Evolutionary conservation across 805 yeast species (phyloP), one percentile per base, ranked within the genome.

Genomic region (Sporopachydermia quercuum): DNA sequence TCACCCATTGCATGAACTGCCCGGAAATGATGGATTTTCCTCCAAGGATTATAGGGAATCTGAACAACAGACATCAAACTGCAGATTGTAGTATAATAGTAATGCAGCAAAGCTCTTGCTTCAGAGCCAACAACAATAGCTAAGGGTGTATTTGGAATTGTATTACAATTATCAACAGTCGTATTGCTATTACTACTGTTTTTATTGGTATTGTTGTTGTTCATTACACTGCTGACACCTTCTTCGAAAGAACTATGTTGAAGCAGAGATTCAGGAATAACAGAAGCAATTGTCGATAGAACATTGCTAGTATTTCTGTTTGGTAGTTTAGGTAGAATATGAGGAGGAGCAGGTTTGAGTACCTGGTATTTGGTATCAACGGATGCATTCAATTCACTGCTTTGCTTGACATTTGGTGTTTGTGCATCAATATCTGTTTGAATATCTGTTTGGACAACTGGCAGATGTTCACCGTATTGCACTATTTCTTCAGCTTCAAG

Each of bases 1-100:
- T 85, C 94, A 3, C 94, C 94, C 17, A 85, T 63, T 0, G 94
- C 94, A 63, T 72, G 66, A 19, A 81, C 57, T 1, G 94, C 94
- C 38, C 91, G 58, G 0, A 94, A 94, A 44, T 84, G 75, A 56
- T 82, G 84, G n/a, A 83, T 74, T 2, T 79, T 75, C 49, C 78
- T 79, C 94, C 94, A 85, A 1, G 94, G 94, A 52, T 82, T 85
- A 45, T 78, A 80, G 0, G 81, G 73, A 38, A 76, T 64, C 1
- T 76, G 73, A 16, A 78, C 71, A 3, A 78, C 85, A 0, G 84
- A 73, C 85, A 79, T 77, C 40, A 74, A 57, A 53, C 82, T 91
- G 0, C 89, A 89, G 1, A 85, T 91, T 46, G 76, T 74, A 14
- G 78, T 72, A 14, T 73, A 67, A 54, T 83, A 85, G 51, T 85